These are phyloP conservation scores for Cadophora luteo-olivacea DNA, from an alignment of 2,329 filamentous ascomycete species.

Conservation along the genomic window DNA sequence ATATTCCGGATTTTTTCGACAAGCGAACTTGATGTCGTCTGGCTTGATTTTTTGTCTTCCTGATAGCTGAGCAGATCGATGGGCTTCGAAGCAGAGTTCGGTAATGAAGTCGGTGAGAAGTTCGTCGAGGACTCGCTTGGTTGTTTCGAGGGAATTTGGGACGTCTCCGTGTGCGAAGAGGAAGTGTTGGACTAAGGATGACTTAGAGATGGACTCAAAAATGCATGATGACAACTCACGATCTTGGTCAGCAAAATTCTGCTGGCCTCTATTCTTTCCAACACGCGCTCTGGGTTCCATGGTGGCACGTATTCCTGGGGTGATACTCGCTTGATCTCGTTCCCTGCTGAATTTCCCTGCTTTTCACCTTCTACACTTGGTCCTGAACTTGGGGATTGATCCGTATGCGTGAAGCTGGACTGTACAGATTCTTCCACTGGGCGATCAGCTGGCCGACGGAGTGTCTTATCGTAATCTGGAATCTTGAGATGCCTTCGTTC, in stretches of 20 bases:
- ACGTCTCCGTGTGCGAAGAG: slow-evolving; percentile 85
- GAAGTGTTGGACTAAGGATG: slow-evolving; percentile 67
- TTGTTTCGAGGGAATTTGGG: slow-evolving; percentile 78
- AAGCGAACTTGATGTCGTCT: slow-evolving; percentile 95
- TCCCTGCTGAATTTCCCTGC: neutral
- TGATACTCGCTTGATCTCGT: neutral
- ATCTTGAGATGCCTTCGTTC: neutral
- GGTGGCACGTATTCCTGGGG: neutral
- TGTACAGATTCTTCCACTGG: neutral
- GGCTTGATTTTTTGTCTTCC: slow-evolving; percentile 97
- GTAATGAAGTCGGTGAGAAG: slow-evolving; percentile 97
- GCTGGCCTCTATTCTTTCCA: slow-evolving; percentile 81
- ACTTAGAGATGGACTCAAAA: slow-evolving; percentile 6
- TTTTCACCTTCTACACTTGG: neutral
- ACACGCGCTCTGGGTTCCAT: slow-evolving; percentile 81
- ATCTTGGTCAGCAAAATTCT: slow-evolving; percentile 78
- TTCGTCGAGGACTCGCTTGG: slow-evolving; percentile 87
- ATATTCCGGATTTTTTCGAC: slow-evolving; percentile 84
- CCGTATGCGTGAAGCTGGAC: neutral
- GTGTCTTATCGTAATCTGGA: neutral
- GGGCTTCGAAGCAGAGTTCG: slow-evolving; percentile 89
- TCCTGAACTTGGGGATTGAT: neutral
- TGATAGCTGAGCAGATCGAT: slow-evolving; percentile 82
- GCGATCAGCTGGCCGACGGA: neutral
- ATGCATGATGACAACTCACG: slow-evolving; percentile 54